Base-by-base conservation (phyloP, 148 eudicot genomes). In the Vaccinium macrocarpon region DNA sequence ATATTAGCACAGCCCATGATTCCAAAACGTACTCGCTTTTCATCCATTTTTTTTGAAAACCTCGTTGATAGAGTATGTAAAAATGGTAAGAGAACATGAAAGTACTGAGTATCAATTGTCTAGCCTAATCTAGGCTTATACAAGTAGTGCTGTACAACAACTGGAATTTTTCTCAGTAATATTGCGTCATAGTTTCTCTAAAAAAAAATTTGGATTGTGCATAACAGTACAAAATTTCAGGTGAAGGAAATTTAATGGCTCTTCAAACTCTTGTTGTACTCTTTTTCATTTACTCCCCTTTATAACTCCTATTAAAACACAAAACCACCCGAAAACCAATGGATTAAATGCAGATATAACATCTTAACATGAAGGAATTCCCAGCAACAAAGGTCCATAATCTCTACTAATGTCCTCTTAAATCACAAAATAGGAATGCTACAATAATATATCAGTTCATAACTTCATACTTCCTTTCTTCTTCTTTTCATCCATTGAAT, bases 1-100 rank as follows among this genome's bases (percentile, higher is more conserved):
- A 91, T 91, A 71, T 86, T 86, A 1, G 94, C 92, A 73, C 94
- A 91, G 6, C 94, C 94, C 2, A 91, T 32, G 82, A 91, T 86
- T 68, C 91, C 92, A 71, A 91, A 87, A 23, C 87, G 86, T 76
- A 81, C 87, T 19, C 85, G 84, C 1, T 48, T 56, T 23, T 88
- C 87, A 15, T 81, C 85, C 87, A 86, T 87, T 15, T 56, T 53
- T 73, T 81, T 46, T 0, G 2, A 0, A 18, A 46, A 38, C 11
- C 9, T 46, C 3, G 55, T 72, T 62, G 49, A 5, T 15, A 72
- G 42, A 68, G 42, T 10, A 13, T 25, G 16, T 12, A 10, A 68
- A 29, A 38, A 68, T 68, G 42, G 16, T 29, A 27, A 14, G 4
- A 29, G 42, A 27, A 25, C 12, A 10, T 25, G 38, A 68, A 29